phyloP scores from a whole-genome alignment of 352 stramenopile genomes.

The Pythium phragmiticola region DNA sequence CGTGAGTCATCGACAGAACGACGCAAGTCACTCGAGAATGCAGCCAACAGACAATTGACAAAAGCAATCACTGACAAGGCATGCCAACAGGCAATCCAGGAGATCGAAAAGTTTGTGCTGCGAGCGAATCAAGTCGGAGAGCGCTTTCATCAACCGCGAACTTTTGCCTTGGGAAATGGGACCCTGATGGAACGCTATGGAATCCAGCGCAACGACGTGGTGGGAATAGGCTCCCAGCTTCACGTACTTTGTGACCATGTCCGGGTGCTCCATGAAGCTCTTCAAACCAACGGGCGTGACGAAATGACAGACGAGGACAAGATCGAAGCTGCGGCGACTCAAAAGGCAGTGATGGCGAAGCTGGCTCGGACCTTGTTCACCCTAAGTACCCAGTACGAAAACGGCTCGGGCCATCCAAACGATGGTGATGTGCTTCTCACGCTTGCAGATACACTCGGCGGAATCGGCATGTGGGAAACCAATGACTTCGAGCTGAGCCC shows the following conservation, averaged over 20 bases:
- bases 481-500: conserved; percentile 64
- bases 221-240: conserved; percentile 17
- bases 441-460: conserved; percentile 63
- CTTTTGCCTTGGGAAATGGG: neutral
- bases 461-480: conserved; percentile 58
- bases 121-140: conserved; percentile 38
- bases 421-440: conserved; percentile 15
- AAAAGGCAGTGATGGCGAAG: conserved; percentile 29
- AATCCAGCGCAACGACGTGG: neutral
- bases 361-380: conserved; percentile 58
- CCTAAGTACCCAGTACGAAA: conserved; percentile 34
- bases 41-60: neutral
- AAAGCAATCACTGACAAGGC: conserved; percentile 5
- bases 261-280: conserved; percentile 7
- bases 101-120: conserved; percentile 66
- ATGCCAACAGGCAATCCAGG: conserved; percentile 30
- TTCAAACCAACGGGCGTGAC: neutral
- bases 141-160: conserved; percentile 55
- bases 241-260: conserved; percentile 17
- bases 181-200: neutral
- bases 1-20: conserved; percentile 9
- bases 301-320: conserved; percentile 6
- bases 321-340: neutral
- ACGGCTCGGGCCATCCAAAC: neutral
- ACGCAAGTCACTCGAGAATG: conserved; percentile 17